phyloP scores from a whole-genome alignment of 345 rosid genomes.

The Acer campestre region DNA sequence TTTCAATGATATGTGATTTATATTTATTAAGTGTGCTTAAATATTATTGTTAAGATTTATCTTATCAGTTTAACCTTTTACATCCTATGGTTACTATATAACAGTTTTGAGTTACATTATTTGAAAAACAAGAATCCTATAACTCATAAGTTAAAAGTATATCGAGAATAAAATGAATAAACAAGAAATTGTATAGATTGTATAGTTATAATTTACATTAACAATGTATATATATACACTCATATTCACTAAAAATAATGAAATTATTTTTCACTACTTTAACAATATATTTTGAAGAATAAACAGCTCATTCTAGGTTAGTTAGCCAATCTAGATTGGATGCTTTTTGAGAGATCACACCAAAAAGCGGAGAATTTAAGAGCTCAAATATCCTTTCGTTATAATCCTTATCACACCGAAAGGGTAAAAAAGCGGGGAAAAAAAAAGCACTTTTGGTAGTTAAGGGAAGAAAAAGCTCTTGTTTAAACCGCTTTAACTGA shows the following conservation, averaged over 20 bases:
- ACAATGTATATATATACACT: background rate
- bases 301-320: background rate
- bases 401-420: conserved; percentile 12
- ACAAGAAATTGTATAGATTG: background rate
- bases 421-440: background rate
- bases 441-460: background rate
- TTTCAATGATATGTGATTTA: too few species aligned
- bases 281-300: background rate
- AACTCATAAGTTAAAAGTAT: too few species aligned
- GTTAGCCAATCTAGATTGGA: background rate
- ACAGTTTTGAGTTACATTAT: too few species aligned
- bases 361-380: conserved; percentile 5
- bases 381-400: background rate
- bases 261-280: too few species aligned
- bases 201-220: background rate
- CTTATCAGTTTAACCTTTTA: too few species aligned
- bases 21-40: too few species aligned
- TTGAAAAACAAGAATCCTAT: too few species aligned
- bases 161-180: too few species aligned
- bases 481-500: conserved; percentile 17
- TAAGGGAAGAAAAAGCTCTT: background rate
- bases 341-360: background rate
- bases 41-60: too few species aligned
- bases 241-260: background rate
- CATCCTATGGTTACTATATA: too few species aligned